Base-by-base conservation (phyloP, 2,329 filamentous ascomycete genomes). In the Stemphylium lycopersici region DNA sequence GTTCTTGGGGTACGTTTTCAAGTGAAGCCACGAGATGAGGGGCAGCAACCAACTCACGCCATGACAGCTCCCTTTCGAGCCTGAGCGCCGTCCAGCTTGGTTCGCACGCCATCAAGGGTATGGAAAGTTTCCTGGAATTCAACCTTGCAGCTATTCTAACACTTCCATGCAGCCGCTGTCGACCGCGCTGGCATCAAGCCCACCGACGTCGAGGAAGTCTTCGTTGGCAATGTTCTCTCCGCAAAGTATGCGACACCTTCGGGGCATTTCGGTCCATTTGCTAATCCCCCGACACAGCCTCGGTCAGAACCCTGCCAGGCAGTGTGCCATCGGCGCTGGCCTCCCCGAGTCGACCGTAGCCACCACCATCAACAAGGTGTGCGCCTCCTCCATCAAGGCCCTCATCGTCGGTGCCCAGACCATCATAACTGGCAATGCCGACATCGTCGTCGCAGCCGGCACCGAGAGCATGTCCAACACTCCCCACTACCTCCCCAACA, bases 291-390 rank as follows among this genome's bases (percentile, higher is more conserved):
- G 11, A n/a, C 11, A 7, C 44, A 96, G 93, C 77, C 85, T 98
- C 67, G 95, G 95, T 62, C 95, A 99, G 80, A 96, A 96, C 74
- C 95, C 96, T 64, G 93, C 95, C 66, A 89, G 95, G 71, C 95
- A 99, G 81, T 96, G 90, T 78, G 91, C 93, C 69, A 85, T 99
- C 71, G 86, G 88, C 69, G 95, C 91, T 71, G 95, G 95, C 59
- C 90, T 99, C 62, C 80, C 87, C 49, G 84, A 96, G 61, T 84
- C 84, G 49, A 90, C 90, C 62, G 85, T 96, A 67, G 90, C 89
- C 79, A 99, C 95, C 40, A 96, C 93, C 47, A 86, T 99, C 73
- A 99, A 99, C 88, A 99, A 99, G 83, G 95, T 99, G 75, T 99
- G 95, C 84, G 95, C 95, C 62, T 97, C 93, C 8, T 88, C 89